Percentiles rank a stretch among this genome's conserved stretches.
Conservation (phyloP, 805 yeast species). For the Teunomyces pallodes region DNA sequence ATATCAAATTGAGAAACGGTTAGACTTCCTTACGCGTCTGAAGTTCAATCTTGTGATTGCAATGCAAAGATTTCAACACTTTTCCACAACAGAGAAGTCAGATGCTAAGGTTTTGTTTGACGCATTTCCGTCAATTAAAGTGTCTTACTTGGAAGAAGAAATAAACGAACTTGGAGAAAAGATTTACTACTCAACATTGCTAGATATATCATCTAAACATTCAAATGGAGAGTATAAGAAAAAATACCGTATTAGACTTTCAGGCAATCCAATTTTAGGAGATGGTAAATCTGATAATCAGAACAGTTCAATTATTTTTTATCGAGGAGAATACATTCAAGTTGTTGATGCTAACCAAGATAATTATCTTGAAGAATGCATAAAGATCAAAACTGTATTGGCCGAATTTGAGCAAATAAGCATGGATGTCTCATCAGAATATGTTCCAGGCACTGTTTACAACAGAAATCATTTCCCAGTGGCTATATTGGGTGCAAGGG, state of each 20-base stretch:
- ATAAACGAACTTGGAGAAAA: conserved; percentile 40
- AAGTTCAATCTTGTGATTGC: conserved; percentile 81
- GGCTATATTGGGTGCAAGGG: conserved; percentile 94
- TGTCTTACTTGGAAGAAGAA: conserved; percentile 56
- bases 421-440: conserved; percentile 48
- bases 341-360: conserved; percentile 96
- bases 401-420: conserved; percentile 85
- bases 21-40: conserved; percentile 55
- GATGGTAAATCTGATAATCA: conserved; percentile 97
- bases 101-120: conserved; percentile 66
- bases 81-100: conserved; percentile 61
- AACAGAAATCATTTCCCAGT: conserved; percentile 49
- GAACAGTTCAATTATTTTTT: conserved; percentile 80
- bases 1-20: conserved; percentile 17
- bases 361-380: conserved; percentile 89
- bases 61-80: conserved; percentile 78
- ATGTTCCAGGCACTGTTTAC: conserved; percentile 52
- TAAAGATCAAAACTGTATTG: conserved; percentile 81
- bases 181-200: conserved; percentile 60
- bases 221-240: conserved; percentile 47
- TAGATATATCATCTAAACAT: conserved; percentile 39
- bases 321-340: conserved; percentile 93
- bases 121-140: conserved; percentile 65
- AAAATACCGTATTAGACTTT: conserved; percentile 61
- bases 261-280: conserved; percentile 94